Evolutionary conservation across 345 rosid genomes (phyloP), one percentile per base, ranked within the genome.

Genomic region (Erucastrum elatum): DNA sequence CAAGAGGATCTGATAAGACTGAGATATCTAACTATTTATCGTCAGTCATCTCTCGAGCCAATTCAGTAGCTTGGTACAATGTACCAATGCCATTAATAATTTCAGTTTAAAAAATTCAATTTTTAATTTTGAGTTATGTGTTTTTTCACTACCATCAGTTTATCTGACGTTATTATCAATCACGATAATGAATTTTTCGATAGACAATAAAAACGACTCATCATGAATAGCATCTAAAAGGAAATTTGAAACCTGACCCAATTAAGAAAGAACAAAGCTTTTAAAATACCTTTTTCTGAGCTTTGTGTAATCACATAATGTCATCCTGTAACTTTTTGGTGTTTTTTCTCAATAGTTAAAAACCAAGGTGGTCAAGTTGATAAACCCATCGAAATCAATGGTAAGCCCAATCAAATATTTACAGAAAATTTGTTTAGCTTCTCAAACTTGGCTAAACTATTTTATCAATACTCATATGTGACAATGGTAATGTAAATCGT

Each of bases 151-250:
- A n/a, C 3, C 56, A 51, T 5, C 56, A 51, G 21, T n/a, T 51
- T 51, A 51, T 9, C 76, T 51, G 56, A 41, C 72, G 12, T 71
- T 25, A 66, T 46, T 44, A 59, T 41, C 41, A 13, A 41, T n/a
- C 26, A 65, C 25, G 21, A 65, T 41, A 56, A 56, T 35, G 16
- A 56, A 37, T 66, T 44, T 55, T 51, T 51, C 64, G 64, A 64
- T 15, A 16, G 49, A 71, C 61, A 58, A 39, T 51, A 33, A 65
- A 17, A 65, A 59, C 64, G 51, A 73, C 17, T 51, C 77, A 79
- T 79, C 56, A 79, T 79, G 78, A 79, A 34, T 67, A 79, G 58
- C 13, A 3, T 67, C 70, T 1, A 60, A 67, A 73, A 73, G 78
- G 77, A 73, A 73, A 73, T 60, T 73, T n/a, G 26, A 67, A 60